A percentile compares a stretch with the other conserved stretches of the same genome.
Conservation (phyloP, 2,329 filamentous ascomycete species). For the Diaporthe helianthi region DNA sequence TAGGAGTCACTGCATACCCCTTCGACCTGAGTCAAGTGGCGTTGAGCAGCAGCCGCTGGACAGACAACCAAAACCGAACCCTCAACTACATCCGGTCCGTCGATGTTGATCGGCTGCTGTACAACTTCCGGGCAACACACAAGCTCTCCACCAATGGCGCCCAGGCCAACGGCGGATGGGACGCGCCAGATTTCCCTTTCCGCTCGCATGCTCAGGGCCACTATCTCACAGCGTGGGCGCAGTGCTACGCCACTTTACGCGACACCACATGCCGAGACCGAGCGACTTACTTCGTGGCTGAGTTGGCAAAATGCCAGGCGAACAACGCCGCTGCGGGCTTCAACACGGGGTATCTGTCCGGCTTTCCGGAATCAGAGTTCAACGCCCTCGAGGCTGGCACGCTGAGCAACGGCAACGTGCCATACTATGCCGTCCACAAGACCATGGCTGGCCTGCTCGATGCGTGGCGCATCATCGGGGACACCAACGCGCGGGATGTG, state of each 20-base stretch:
- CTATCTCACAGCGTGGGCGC: conserved; percentile 56
- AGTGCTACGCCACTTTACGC: conserved; percentile 37
- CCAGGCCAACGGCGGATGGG: conserved; percentile 57
- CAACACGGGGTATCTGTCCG: conserved; percentile 54
- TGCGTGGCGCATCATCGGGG: conserved; percentile 53
- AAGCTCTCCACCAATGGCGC: conserved; percentile 55
- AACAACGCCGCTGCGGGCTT: conserved; percentile 56
- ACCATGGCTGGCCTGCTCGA: conserved; percentile 59
- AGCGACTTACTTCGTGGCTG: conserved; percentile 53
- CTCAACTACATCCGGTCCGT: conserved; percentile 54
- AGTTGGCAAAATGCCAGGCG: conserved; percentile 57
- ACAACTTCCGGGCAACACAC: conserved; percentile 56
- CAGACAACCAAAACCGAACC: conserved; percentile 53
- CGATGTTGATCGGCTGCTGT: conserved; percentile 54
- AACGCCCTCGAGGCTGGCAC: conserved; percentile 50
- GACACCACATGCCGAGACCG: conserved; percentile 53
- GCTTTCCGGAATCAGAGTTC: conserved; percentile 61
- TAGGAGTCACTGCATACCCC: conserved; percentile 4
- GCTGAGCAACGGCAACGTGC: conserved; percentile 57
- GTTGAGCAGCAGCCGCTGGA: conserved; percentile 48
- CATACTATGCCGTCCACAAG: conserved; percentile 63
- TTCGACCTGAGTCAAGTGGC: conserved; percentile 51
- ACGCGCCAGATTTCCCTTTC: conserved; percentile 61
- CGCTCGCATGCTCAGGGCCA: conserved; percentile 59
- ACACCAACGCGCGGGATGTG: conserved; percentile 50